Conservation (phyloP, 352 stramenopile species). For the Globisporangium echinulatum region DNA sequence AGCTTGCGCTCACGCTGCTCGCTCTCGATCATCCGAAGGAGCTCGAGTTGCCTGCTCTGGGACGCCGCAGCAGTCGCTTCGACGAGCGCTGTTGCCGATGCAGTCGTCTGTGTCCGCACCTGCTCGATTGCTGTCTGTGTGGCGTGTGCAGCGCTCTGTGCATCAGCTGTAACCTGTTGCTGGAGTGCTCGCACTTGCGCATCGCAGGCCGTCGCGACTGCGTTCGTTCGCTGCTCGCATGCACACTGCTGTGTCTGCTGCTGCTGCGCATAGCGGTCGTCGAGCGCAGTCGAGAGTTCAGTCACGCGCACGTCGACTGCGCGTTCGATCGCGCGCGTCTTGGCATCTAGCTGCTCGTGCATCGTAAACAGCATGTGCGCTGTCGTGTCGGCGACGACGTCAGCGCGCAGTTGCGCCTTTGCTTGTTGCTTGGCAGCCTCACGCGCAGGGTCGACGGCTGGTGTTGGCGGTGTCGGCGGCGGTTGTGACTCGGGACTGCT, state of each 20-base stretch:
- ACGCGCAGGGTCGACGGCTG: conserved; percentile 3
- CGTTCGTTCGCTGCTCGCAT: background rate
- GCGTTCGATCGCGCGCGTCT: conserved; percentile 14
- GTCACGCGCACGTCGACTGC: background rate
- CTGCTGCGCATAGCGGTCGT: background rate
- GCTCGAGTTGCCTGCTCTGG: conserved; percentile 26
- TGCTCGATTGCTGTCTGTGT: conserved; percentile 6
- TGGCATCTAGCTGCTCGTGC: conserved; percentile 1
- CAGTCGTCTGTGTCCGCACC: conserved; percentile 17
- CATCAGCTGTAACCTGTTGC: conserved; percentile 12
- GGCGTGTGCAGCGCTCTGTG: background rate
- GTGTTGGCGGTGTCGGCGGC: background rate
- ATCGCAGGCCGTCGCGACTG: background rate
- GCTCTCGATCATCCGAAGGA: conserved; percentile 25
- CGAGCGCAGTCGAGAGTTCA: background rate
- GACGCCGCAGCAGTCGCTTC: conserved; percentile 17
- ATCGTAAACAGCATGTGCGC: background rate
- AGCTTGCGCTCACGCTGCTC: conserved; percentile 49
- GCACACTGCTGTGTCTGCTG: background rate
- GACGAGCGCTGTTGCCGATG: conserved; percentile 13
- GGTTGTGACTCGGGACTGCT: background rate
- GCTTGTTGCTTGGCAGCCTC: conserved; percentile 15
- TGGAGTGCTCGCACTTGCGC: conserved; percentile 17
- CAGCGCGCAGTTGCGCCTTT: conserved; percentile 14
- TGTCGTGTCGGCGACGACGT: conserved; percentile 4